A percentile compares a stretch with the other conserved stretches of the same genome.
Evolutionary conservation across 495 filamentous ascomycete genomes (phyloP).

Genomic region (Neurospora sp.): DNA sequence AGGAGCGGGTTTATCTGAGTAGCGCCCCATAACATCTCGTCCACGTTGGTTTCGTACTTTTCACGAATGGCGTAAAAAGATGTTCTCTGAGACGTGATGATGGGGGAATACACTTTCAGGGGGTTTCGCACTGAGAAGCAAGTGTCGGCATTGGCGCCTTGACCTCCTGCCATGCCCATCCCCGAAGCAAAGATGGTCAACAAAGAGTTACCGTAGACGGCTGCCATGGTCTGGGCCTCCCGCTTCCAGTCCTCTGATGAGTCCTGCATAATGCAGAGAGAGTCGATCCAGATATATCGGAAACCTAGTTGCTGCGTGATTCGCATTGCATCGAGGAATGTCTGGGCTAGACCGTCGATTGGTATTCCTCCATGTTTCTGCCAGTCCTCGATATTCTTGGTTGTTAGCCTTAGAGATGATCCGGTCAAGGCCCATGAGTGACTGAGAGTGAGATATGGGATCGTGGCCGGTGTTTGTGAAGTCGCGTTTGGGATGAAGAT

Average conservation of each 20-base stretch:
- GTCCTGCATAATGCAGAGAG: conserved; percentile 7
- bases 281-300: background rate
- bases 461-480: background rate
- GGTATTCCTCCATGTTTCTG: background rate
- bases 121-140: background rate
- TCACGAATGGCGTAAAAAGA: conserved; percentile 1
- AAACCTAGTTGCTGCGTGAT: background rate
- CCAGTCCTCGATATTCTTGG: background rate
- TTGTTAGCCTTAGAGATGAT: background rate
- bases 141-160: background rate
- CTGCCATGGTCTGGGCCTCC: conserved; percentile 3
- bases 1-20: conserved; percentile 1
- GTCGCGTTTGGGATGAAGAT: background rate
- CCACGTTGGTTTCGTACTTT: background rate
- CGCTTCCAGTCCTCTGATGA: conserved; percentile 1
- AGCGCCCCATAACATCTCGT: background rate
- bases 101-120: background rate
- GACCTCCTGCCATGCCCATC: background rate
- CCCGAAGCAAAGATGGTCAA: conserved; percentile 1
- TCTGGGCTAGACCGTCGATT: background rate
- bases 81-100: background rate
- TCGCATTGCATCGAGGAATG: conserved; percentile 2
- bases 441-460: conserved; percentile 37
- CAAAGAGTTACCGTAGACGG: background rate
- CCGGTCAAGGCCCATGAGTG: conserved; percentile 4